A percentile compares a stretch with the other conserved stretches of the same genome.
phyloP scores from a whole-genome alignment of 2,329 filamentous ascomycete genomes.

The Exserohilum turcica region DNA sequence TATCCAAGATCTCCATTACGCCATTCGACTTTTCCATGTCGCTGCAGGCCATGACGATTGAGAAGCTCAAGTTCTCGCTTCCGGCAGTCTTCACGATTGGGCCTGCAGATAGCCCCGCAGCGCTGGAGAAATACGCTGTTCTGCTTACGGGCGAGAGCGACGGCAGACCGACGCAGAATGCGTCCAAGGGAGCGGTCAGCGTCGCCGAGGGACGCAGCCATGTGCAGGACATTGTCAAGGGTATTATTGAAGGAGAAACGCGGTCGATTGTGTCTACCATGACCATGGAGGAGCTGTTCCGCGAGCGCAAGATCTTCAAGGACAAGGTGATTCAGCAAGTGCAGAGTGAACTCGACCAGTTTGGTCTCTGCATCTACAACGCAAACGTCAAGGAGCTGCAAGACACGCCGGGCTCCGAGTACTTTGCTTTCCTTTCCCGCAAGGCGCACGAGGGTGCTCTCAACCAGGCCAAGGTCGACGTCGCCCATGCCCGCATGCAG shows the following conservation, averaged over 20 bases:
- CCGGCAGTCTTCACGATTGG: conserved; percentile 87
- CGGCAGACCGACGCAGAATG: conserved; percentile 45
- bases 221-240: conserved; percentile 84
- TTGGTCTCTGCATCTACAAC: conserved; percentile 70
- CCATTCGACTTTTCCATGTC: conserved; percentile 83
- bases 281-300: conserved; percentile 93
- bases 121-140: conserved; percentile 81
- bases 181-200: conserved; percentile 46
- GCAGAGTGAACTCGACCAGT: conserved; percentile 78
- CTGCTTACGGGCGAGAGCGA: conserved; percentile 70
- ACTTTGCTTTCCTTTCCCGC: conserved; percentile 79
- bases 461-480: conserved; percentile 73
- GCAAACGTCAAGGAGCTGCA: conserved; percentile 86
- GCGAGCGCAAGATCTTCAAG: conserved; percentile 77
- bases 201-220: conserved; percentile 62
- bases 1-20: conserved; percentile 61
- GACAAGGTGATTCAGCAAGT: conserved; percentile 68
- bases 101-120: conserved; percentile 71
- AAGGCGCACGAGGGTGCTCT: conserved; percentile 86
- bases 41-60: conserved; percentile 85
- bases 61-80: conserved; percentile 82
- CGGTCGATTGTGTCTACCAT: conserved; percentile 81
- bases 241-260: conserved; percentile 88
- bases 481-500: conserved; percentile 63
- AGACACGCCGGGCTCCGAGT: conserved; percentile 79